Evolutionary conservation across 202 grass and related monocot species (phyloP).

Genomic region (Brachypodium distachyon): DNA sequence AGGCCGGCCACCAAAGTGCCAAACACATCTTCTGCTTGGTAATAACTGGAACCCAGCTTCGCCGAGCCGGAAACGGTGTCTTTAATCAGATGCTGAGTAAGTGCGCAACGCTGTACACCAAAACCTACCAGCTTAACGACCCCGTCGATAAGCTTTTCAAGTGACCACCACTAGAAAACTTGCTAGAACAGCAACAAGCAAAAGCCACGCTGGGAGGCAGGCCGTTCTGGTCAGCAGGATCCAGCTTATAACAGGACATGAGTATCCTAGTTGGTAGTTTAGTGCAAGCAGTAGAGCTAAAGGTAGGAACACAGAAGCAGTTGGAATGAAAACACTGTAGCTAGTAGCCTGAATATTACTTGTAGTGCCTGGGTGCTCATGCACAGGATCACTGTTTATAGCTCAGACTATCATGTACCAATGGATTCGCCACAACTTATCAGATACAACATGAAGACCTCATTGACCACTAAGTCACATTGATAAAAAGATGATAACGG

Average conservation of each 20-base stretch:
- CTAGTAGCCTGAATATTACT: not conserved
- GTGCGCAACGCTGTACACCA: not conserved
- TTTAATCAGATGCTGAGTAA: not conserved
- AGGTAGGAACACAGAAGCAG: not conserved
- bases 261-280: not conserved
- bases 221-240: not conserved
- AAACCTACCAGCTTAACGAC: not conserved
- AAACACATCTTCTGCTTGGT: not conserved
- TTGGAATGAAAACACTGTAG: not conserved
- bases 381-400: not conserved
- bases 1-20: not conserved
- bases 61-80: not conserved
- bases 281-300: constrained; percentile 3
- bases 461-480: not conserved
- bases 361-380: not conserved
- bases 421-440: not conserved
- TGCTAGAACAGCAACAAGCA: not conserved
- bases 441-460: not conserved
- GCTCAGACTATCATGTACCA: not conserved
- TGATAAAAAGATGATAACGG: not conserved
- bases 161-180: not conserved
- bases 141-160: not conserved
- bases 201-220: not conserved
- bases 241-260: constrained; percentile 2
- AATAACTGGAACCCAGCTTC: not conserved